Conservation (phyloP, 1,284 basidiomycete genomes). For the Phenoliferia sp. region DNA sequence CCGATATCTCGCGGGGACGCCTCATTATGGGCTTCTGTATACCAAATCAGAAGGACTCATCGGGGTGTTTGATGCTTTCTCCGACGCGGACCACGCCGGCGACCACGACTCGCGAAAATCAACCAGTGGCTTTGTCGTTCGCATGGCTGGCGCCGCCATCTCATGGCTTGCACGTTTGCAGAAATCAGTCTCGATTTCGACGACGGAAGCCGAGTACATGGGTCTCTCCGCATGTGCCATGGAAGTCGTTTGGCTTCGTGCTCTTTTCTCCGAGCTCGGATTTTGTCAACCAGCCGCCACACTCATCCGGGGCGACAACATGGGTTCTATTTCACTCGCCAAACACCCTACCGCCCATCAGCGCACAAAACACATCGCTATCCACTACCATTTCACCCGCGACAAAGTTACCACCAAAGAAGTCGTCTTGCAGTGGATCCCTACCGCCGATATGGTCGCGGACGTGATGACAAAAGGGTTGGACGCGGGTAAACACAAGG, state of each 20-base stretch:
- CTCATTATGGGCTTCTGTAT: constrained; percentile 36
- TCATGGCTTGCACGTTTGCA: constrained; percentile 47
- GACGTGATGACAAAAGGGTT: too few relatives aligned
- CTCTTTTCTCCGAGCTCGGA: constrained; percentile 36
- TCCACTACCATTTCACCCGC: constrained; percentile 36
- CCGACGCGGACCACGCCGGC: constrained; percentile 47
- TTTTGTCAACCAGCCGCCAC: constrained; percentile 15
- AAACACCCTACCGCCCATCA: constrained; percentile 30
- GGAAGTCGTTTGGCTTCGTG: constrained; percentile 45
- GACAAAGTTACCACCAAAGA: constrained; percentile 22
- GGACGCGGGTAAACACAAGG: too few relatives aligned
- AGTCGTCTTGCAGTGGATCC: constrained; percentile 25
- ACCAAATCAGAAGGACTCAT: background rate
- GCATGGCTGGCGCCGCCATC: constrained; percentile 39
- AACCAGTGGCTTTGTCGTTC: constrained; percentile 46
- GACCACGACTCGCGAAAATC: constrained; percentile 39
- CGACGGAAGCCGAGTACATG: constrained; percentile 49
- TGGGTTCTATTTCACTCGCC: constrained; percentile 32
- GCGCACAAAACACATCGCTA: constrained; percentile 40
- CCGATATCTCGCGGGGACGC: constrained; percentile 52
- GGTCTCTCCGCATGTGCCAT: constrained; percentile 49
- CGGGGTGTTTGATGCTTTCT: constrained; percentile 41
- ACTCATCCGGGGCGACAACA: constrained; percentile 37
- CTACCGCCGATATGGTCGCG: too few relatives aligned
- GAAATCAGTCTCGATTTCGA: constrained; percentile 42